Evolutionary conservation across 2,329 filamentous ascomycete genomes (phyloP), one percentile per base, ranked within the genome.

Genomic region (Apiospora arundinis): DNA sequence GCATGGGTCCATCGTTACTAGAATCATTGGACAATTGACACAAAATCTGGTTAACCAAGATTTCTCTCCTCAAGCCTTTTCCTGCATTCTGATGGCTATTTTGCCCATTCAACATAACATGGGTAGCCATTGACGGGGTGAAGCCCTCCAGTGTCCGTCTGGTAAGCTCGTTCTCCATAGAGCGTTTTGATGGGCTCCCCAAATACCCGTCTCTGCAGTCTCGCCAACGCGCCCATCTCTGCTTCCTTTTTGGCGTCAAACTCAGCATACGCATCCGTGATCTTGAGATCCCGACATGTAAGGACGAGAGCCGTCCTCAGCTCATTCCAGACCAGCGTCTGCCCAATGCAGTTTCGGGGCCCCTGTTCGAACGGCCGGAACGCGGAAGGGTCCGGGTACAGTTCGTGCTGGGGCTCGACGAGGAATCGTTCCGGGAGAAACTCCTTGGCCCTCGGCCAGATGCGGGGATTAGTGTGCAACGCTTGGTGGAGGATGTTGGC

Each of bases 321-420:
- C n/a, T 49, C 46, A 4, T 49, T 49, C n/a, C 46, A 49, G 8
- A 70, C 71, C 46, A 73, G 67, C 0, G 72, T 70, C 65, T 74
- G 73, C 0, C 73, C 73, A 21, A 73, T 66, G 45, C 73, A 74
- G 23, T 69, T 72, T 14, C 73, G 45, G 1, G 72, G 70, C 0
- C 73, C 73, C 21, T 72, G 68, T 44, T 73, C 70, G 21, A 74
- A 74, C 1, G 73, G 72, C 4, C 73, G 72, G 9, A 16, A 74
- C 2, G 68, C 69, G 12, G 84, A 83, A 67, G 85, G 82, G 65
- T 77, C 73, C 45, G 80, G 78, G 71, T 80, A 77, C 45, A 79
- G 78, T 73, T 77, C 77, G 74, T 84, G 75, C n/a, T 75, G 80
- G 0, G 78, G 78, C 12, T 74, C 77, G 6, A 79, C 79, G 52